Evolutionary conservation across 2,329 filamentous ascomycete genomes (phyloP), one percentile per base, ranked within the genome.

Genomic region (Aspergillus chevalieri): DNA sequence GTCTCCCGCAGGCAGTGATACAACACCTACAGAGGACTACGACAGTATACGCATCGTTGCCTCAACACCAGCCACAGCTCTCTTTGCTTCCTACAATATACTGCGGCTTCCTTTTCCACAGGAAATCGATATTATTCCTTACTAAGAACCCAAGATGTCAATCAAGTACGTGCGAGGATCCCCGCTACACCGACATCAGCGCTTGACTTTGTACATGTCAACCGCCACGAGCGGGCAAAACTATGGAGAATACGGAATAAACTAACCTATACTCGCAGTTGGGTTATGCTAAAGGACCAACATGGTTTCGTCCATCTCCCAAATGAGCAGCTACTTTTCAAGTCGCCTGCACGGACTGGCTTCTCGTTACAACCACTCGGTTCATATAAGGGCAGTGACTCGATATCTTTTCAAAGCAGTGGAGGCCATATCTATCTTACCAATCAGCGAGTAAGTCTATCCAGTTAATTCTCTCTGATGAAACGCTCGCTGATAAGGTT

Each of bases 281-380:
- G 92, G 92, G 92, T 96, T 43, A 96, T 96, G 91, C 83, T 95
- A 64, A 83, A 86, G 64, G 81, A 86, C 64, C 66, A 68, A 44
- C 74, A 79, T 52, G 83, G 85, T 51, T 93, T 95, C 71, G 85
- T 94, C 65, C 88, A 86, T 63, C 81, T 96, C 43, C 87, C 88
- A 42, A 84, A 86, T 65, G 92, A 97, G 74, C 84, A 84, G 59
- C 84, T 89, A 54, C 79, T 94, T 52, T 88, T 87, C 71, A 86
- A 83, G 58, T 90, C 89, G 43, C 85, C 88, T 49, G 83, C 86
- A 46, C 84, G 91, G 57, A 89, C 92, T 61, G 83, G 80, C 56
- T 78, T 95, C 53, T 83, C 85, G 47, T 71, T 96, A 52, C 84
- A 87, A 51, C 84, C 86, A 19, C 82, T 85, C 8, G 82, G 83